A percentile compares a stretch with the other conserved stretches of the same genome.
phyloP scores from a whole-genome alignment of 371 early-diverging fungal genomes.

The Apophysomyces elegans region DNA sequence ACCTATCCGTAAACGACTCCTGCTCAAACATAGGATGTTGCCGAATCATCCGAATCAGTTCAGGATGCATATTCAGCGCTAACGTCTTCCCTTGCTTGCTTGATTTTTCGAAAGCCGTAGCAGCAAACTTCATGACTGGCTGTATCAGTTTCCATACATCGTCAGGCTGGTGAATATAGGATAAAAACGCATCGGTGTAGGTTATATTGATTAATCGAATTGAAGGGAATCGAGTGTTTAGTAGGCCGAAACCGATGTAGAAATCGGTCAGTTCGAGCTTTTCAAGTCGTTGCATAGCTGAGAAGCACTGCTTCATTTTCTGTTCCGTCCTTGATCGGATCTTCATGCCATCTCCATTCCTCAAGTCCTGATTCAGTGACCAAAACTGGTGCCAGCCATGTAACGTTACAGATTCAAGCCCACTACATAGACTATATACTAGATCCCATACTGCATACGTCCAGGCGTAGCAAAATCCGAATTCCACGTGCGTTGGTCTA shows the following conservation, averaged over 20 bases:
- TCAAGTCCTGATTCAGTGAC: not conserved
- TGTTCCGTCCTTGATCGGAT: not conserved
- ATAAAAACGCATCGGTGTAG: not conserved
- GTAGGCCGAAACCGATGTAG: not conserved
- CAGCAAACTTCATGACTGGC: not conserved
- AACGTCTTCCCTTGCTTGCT: not conserved
- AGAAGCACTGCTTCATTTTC: not conserved
- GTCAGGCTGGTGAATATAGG: not conserved
- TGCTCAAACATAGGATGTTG: slow-evolving; percentile 1
- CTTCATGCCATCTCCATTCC: not conserved
- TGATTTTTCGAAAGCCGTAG: not conserved
- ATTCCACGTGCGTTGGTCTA: not conserved
- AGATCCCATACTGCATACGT: slow-evolving; percentile 11
- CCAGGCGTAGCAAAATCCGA: slow-evolving; percentile 18
- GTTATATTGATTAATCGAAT: not conserved
- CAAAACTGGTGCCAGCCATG: slow-evolving; percentile 4
- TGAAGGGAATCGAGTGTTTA: not conserved
- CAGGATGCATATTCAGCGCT: not conserved
- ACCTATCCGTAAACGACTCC: not conserved
- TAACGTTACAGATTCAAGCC: not conserved
- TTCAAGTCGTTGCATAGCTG: slow-evolving; percentile 1
- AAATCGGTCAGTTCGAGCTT: slow-evolving; percentile 4
- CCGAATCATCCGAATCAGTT: slow-evolving; percentile 5
- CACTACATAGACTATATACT: not conserved
- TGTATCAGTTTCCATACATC: not conserved